Conservation (phyloP, 495 filamentous ascomycete species). For the Aspergillus mulundensis region DNA sequence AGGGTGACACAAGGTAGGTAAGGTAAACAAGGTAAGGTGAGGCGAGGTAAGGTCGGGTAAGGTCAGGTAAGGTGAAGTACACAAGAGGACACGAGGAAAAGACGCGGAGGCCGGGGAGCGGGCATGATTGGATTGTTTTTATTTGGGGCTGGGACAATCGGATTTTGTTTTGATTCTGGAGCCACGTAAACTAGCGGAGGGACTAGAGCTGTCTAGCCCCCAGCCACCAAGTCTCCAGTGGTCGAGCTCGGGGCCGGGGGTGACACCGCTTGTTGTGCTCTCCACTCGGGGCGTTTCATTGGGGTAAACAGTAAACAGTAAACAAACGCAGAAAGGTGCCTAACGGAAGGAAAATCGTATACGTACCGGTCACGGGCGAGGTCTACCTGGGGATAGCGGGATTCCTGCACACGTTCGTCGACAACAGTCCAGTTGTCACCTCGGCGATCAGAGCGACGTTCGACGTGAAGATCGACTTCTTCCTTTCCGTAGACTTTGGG, state of each 20-base stretch:
- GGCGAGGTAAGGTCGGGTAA: slow-evolving; percentile 17
- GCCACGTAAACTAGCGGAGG: slow-evolving; percentile 38
- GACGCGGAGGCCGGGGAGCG: slow-evolving; percentile 5
- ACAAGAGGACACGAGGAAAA: slow-evolving; percentile 22
- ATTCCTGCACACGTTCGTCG: slow-evolving; percentile 19
- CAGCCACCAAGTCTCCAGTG: slow-evolving; percentile 16
- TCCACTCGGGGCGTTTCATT: slow-evolving; percentile 18
- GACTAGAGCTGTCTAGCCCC: slow-evolving; percentile 31
- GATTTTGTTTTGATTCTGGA: slow-evolving; percentile 30
- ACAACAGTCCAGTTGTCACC: slow-evolving; percentile 38
- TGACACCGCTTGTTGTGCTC: slow-evolving; percentile 27
- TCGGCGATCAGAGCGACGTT: slow-evolving; percentile 35
- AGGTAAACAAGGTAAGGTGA: slow-evolving; percentile 1
- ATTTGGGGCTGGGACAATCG: slow-evolving; percentile 15
- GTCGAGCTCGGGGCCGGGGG: slow-evolving; percentile 4
- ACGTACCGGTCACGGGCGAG: slow-evolving; percentile 51
- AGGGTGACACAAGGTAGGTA: slow-evolving; percentile 12
- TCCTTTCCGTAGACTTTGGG: slow-evolving; percentile 70
- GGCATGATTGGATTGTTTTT: slow-evolving; percentile 21
- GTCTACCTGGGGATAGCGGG: slow-evolving; percentile 47
- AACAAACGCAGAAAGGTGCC: slow-evolving; percentile 4
- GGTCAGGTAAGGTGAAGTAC: slow-evolving; percentile 15
- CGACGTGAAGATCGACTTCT: slow-evolving; percentile 71
- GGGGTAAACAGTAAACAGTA: slow-evolving; percentile 16
- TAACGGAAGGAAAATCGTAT: neutral